Base-by-base conservation (phyloP, 495 filamentous ascomycete genomes). In the Hypoxylon cercidicola region DNA sequence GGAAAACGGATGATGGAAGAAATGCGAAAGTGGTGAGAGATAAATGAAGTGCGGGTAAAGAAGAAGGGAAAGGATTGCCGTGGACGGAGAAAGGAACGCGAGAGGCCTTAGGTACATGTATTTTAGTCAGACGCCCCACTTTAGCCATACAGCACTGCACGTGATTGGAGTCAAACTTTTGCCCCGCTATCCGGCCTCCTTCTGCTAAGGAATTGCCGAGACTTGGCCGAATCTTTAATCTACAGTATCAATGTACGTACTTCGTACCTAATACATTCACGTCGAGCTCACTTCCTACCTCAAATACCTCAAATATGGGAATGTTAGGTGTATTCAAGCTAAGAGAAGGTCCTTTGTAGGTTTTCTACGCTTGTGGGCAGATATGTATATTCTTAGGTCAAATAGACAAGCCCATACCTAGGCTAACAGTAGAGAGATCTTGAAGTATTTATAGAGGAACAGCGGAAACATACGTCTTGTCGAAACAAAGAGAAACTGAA, bases 51-150 rank as follows among this genome's bases (percentile, higher is more conserved):
- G 59, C 45, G 46, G 39, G 43, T 32, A 12, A 25, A 41, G 10
- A 37, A 45, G 45, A 55, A n/a, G 32, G 28, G 46, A 40, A 62
- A 54, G 19, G 47, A 43, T 50, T 28, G 13, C 16, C 39, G 54
- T 21, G 55, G 45, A 50, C 37, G 45, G 58, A 48, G 41, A 61
- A 55, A 62, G 60, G 46, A 23, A 47, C 51, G 55, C 28, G 50
- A 41, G 45, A 67, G 64, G 30, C 40, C 40, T 57, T 52, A 32
- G 30, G 30, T 16, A 43, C 8, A 43, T 3, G 16, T 25, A 25
- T 25, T 15, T 49, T 49, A 49, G 46, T 49, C 46, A 49, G 45
- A 32, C 21, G 28, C 4, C 5, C 5, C 8, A 48, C 13, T 48
- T 48, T n/a, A 48, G 45, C 21, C 45, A 23, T 3, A 16, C 39